These are phyloP conservation scores for Wickerhamiella brachini DNA, from an alignment of 805 yeast species.

Conservation along the genomic window DNA sequence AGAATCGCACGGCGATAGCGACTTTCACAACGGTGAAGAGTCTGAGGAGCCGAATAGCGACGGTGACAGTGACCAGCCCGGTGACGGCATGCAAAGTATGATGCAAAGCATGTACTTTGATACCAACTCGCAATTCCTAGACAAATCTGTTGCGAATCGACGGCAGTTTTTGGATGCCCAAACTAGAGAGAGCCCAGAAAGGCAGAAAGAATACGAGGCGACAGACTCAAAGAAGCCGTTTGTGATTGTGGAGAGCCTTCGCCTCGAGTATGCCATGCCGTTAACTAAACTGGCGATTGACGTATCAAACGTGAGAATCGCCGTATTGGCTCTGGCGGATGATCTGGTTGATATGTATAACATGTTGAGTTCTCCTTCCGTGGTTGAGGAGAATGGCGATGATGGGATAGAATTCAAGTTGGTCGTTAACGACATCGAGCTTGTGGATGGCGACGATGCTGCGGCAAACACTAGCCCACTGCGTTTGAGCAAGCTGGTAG, in stretches of 20 bases:
- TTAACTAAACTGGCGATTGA: background rate
- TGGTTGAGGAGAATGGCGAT: background rate
- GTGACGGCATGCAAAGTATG: background rate
- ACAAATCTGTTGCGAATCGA: no score
- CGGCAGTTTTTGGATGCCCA: no score
- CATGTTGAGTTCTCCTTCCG: background rate
- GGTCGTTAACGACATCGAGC: background rate
- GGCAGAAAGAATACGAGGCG: no score
- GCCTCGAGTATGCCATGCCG: background rate
- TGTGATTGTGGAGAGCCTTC: background rate
- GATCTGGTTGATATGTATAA: background rate
- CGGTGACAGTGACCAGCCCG: background rate
- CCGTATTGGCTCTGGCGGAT: background rate
- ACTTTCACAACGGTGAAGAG: background rate
- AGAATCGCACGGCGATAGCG: background rate
- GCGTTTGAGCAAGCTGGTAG: background rate
- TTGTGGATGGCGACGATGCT: background rate
- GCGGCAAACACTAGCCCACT: background rate
- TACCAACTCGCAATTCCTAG: slow-evolving; percentile 1
- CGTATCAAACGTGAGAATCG: background rate
- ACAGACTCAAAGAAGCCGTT: no score
- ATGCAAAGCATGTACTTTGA: slow-evolving; percentile 10
- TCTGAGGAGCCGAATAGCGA: background rate
- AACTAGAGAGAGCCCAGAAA: no score
- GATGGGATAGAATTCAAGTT: background rate